phyloP scores from a whole-genome alignment of 441 rosid genomes.

The Syzygium malaccense region DNA sequence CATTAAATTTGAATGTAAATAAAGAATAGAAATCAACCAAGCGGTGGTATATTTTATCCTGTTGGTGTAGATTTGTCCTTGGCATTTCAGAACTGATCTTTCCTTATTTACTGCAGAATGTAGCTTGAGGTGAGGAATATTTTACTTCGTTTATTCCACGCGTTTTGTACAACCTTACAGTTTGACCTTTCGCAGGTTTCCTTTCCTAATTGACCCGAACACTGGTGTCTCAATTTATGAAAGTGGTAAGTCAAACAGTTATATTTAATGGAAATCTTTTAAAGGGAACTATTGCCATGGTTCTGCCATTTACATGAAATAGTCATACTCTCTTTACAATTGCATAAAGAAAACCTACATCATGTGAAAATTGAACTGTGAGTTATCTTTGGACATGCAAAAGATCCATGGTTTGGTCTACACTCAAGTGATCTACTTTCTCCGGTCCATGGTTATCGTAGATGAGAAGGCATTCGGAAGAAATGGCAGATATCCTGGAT shows the following conservation, averaged over 20 bases:
- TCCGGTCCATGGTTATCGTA: neutral
- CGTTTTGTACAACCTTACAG: neutral
- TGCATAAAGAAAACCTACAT: neutral
- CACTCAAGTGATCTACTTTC: neutral
- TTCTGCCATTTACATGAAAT: neutral
- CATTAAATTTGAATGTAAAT: neutral
- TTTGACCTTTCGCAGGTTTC: slow-evolving; percentile 48
- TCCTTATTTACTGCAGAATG: neutral
- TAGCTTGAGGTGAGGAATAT: neutral
- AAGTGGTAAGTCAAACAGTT: slow-evolving; percentile 49
- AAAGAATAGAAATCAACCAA: neutral
- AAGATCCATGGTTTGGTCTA: neutral
- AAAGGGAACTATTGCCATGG: neutral
- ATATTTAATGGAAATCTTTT: neutral
- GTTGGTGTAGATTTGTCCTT: neutral
- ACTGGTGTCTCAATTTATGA: slow-evolving; percentile 63
- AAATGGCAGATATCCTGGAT: neutral
- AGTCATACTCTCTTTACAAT: neutral
- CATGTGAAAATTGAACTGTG: neutral
- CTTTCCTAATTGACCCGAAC: slow-evolving; percentile 69
- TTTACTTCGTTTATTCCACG: neutral
- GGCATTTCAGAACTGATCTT: neutral
- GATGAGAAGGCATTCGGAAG: neutral
- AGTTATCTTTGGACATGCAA: neutral
- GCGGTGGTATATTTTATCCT: neutral